Percentiles rank a stretch among this genome's conserved stretches.
These are phyloP conservation scores for Ceriops decandra DNA, from an alignment of 345 rosid species.

Conservation along the genomic window DNA sequence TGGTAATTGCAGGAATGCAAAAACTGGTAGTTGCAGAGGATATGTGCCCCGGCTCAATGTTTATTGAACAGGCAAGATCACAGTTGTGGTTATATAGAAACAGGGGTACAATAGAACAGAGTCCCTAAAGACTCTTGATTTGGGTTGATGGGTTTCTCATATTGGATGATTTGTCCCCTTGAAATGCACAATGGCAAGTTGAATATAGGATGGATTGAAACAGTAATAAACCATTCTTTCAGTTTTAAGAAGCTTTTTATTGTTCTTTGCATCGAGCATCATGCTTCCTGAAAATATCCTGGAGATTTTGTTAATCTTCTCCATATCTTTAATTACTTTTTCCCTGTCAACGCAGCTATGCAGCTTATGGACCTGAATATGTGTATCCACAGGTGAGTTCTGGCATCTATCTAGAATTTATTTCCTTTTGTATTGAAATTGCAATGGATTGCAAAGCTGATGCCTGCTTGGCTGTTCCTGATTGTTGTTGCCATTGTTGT, in stretches of 20 bases:
- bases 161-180: slow-evolving; percentile 13
- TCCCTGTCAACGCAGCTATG: slow-evolving; percentile 47
- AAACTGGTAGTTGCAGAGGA: slow-evolving; percentile 55
- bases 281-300: slow-evolving; percentile 5
- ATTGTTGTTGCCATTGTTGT: slow-evolving; percentile 14
- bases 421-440: not conserved
- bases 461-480: not conserved
- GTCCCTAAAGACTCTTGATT: slow-evolving; percentile 9
- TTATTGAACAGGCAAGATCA: slow-evolving; percentile 62
- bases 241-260: not conserved
- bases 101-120: not conserved
- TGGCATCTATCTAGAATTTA: not conserved
- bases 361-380: slow-evolving; percentile 75
- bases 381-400: slow-evolving; percentile 70
- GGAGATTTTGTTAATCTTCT: slow-evolving; percentile 1
- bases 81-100: slow-evolving; percentile 26
- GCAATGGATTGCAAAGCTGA: not conserved
- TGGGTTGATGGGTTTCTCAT: slow-evolving; percentile 17
- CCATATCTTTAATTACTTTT: slow-evolving; percentile 9
- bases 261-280: slow-evolving; percentile 7
- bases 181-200: slow-evolving; percentile 13
- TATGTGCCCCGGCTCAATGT: slow-evolving; percentile 55
- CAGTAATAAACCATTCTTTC: slow-evolving; percentile 1
- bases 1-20: slow-evolving; percentile 75
- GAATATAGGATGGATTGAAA: slow-evolving; percentile 16